Base-by-base conservation (phyloP, 805 yeast species). In the Kregervanrija delftensis region DNA sequence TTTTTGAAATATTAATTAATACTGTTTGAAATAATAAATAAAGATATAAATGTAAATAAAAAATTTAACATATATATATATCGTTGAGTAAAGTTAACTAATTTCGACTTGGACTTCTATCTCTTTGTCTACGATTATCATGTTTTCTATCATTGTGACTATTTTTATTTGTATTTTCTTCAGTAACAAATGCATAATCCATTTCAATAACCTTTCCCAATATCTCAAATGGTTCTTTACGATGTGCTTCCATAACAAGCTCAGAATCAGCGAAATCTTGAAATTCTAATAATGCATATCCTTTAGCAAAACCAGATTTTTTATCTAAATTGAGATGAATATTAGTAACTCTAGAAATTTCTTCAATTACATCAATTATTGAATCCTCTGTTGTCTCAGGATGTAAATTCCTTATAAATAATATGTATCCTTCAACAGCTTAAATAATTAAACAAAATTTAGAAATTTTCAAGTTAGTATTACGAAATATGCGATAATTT, bases 331-430 rank as follows among this genome's bases (percentile, higher is more conserved):
- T 73, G 44, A 73, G 45, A 46, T 68, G 73, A 1, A 71, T 39
- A 15, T 63, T 61, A 30, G 59, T 56, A 10, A 73, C 63, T 11
- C 47, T 54, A 2, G 74, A 75, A 43, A 50, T 69, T 22, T 72
- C 76, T 32, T 66, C 58, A 48, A 72, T 69, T 32, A 59, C 55
- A 49, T 73, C 76, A 4, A 48, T 47, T 1, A 71, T 46, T 30
- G 69, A 73, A 40, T 71, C 76, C 41, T 73, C 77, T 8, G 71
- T 52, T 2, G 70, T 67, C 51, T 72, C 77, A 33, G 69, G 72
- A 44, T 73, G 74, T 13, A 72, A 42, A 33, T 68, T 68, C 0
- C 66, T 58, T 6, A 61, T 68, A 3, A 71, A 54, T 1, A 72
- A 28, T 6, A 71, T 63, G 59, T 69, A 72, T 11, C 76, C 77